Base-by-base conservation (phyloP, 176 grass and related monocot species). In the Eremochloa ophiuroides region DNA sequence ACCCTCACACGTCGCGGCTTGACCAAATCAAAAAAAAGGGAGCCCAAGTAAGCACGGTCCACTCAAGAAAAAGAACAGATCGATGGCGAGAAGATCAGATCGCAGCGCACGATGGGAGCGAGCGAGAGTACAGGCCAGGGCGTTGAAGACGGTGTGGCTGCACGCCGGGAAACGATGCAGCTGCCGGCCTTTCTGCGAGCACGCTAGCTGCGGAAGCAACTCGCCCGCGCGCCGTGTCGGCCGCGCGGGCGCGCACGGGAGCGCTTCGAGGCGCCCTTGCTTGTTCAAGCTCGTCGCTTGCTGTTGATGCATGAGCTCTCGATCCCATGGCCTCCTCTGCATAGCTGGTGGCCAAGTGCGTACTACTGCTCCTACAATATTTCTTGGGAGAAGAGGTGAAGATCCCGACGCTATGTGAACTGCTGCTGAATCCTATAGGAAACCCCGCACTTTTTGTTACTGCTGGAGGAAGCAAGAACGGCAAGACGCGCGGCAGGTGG, bases 131-230 rank as follows among this genome's bases (percentile, higher is more conserved):
- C n/a, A n/a, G n/a, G n/a, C n/a, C n/a, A n/a, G n/a, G n/a, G n/a
- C n/a, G n/a, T n/a, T n/a, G n/a, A n/a, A n/a, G n/a, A n/a, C n/a
- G n/a, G n/a, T n/a, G n/a, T n/a, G n/a, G 60, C 34, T 65, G 40
- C 50, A 35, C 80, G 43, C 77, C 65, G 64, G 87, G 82, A 65
- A 77, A 74, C 82, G 72, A 76, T 85, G 65, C 64, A 20, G 3
- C 44, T 85, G 87, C 83, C 37, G 87, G 78, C 83, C 78, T 77
- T 89, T 89, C 23, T 67, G 23, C 44, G 8, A 68, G 83, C 83
- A 85, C 43, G 77, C 23, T 30, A 69, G 72, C 72, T 56, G 71
- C 30, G 72, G 65, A 89, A 85, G 83, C 72, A 72, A 89, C 77
- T 81, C 53, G 71, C 42, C 20, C 71, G 84, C 82, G 72, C 55